Conservation (phyloP, 176 grass and related monocot genomes). For the Oryza rufipogon region DNA sequence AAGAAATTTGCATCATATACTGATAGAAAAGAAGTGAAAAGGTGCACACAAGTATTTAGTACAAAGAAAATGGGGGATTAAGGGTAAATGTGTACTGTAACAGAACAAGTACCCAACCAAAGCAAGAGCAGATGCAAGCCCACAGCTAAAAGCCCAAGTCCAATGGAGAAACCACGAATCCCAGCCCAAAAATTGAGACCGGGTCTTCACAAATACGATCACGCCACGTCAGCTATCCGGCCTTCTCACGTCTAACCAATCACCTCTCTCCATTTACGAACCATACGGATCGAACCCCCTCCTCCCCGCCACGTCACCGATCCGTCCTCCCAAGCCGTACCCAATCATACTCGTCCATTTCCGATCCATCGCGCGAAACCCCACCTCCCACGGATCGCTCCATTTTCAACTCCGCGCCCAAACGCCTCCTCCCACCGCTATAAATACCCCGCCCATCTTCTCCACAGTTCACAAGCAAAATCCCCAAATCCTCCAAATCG, state of each 20-base stretch:
- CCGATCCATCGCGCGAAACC: background rate
- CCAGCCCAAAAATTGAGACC: background rate
- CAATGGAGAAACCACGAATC: background rate
- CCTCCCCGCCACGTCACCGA: background rate
- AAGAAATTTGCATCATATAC: no score
- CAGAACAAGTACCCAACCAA: no score
- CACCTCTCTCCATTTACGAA: background rate
- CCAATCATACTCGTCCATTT: background rate
- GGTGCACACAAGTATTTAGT: no score
- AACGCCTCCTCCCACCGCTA: background rate
- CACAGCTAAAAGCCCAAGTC: background rate
- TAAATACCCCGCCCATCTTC: background rate
- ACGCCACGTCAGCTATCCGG: background rate
- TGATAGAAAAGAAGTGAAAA: no score
- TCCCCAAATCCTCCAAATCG: background rate
- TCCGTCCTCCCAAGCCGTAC: background rate
- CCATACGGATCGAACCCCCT: background rate
- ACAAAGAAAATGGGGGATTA: no score
- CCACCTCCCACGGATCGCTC: slow-evolving; percentile 20
- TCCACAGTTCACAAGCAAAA: no score
- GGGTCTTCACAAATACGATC: background rate
- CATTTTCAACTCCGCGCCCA: background rate
- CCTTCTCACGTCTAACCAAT: background rate
- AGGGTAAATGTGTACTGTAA: no score
- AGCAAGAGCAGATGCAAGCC: no score